Evolutionary conservation across 495 filamentous ascomycete species (phyloP), one percentile per base, ranked within the genome.

Genomic region (Neurospora pannonica): DNA sequence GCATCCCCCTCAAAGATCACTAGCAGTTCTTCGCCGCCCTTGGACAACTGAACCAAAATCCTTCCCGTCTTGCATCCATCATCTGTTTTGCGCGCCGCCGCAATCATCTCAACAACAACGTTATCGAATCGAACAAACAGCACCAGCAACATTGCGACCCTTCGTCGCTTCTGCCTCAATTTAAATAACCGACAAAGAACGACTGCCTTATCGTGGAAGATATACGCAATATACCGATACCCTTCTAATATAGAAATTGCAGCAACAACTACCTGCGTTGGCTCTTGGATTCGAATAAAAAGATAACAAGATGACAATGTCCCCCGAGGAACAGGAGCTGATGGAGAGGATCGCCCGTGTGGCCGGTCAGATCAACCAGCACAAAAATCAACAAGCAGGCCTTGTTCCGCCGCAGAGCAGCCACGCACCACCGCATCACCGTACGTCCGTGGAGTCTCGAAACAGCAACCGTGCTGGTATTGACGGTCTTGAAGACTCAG

Each of bases 341-440:
- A 86, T 94, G 79, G 89, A 88, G 71, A 89, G 88, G 79, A 97
- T 97, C 82, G 86, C 90, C 81, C 89, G 89, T 74, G 85, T 97
- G 78, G 90, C 92, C 81, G 90, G 92, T 77, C 91, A 91, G 81
- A 97, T 97, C 82, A 94, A 95, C 82, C 91, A 91, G 70, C 91
- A 93, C 83, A 95, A 92, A 77, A 91, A 88, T 70, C 89, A 92
- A 75, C 83, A 85, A 71, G 82, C 81, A 19, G 82, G 81, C 70
- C 34, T 81, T 34, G 75, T 37, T 17, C 71, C 76, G 36, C 34
- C 72, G 10, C 72, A 71, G n/a, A 54, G 73, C 17, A 72, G 38
- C 48, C 72, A 74, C 40, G 9, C 72, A 10, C 36, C 39, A 17
- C 62, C 70, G 28, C 73, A 78, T 71, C 75, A 78, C 42, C 76